These are phyloP conservation scores for Colletotrichum shisoi DNA, from an alignment of 2,329 filamentous ascomycete species.

Conservation along the genomic window DNA sequence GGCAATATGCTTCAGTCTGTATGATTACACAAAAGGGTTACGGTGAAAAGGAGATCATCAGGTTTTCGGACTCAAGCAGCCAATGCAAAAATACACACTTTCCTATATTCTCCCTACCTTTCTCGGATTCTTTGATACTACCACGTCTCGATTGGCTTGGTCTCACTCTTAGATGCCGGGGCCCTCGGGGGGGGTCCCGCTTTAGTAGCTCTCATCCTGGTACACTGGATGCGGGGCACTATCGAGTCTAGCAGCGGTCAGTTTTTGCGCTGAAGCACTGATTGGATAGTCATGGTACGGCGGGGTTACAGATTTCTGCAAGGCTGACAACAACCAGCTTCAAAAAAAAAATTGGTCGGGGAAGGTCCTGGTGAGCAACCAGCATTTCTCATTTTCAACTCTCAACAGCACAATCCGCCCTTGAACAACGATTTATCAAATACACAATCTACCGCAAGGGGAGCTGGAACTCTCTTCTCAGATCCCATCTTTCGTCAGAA, in stretches of 20 bases:
- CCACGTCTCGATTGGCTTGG: no score
- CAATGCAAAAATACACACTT: not conserved
- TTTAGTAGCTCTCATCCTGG: conserved; percentile 13
- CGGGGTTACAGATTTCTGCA: conserved; percentile 38
- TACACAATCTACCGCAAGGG: not conserved
- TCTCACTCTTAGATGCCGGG: not conserved
- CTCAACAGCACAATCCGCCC: conserved; percentile 10
- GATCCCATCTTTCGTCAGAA: not conserved
- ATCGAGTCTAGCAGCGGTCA: conserved; percentile 19
- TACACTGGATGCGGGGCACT: conserved; percentile 29
- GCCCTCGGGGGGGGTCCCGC: not conserved
- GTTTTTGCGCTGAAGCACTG: conserved; percentile 33
- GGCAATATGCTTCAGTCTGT: conserved; percentile 17
- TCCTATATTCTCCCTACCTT: not conserved
- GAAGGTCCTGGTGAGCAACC: not conserved
- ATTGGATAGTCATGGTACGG: conserved; percentile 19
- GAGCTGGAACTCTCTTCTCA: not conserved
- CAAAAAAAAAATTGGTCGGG: conserved; percentile 39
- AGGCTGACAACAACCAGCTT: conserved; percentile 37
- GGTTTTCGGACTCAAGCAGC: conserved; percentile 1
- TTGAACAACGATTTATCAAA: not conserved
- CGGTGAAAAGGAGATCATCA: not conserved
- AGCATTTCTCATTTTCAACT: not conserved
- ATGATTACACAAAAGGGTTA: conserved; percentile 19
- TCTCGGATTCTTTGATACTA: not conserved